Conservation (phyloP, 163 green algal species). For the Smithsoniella earleae region DNA sequence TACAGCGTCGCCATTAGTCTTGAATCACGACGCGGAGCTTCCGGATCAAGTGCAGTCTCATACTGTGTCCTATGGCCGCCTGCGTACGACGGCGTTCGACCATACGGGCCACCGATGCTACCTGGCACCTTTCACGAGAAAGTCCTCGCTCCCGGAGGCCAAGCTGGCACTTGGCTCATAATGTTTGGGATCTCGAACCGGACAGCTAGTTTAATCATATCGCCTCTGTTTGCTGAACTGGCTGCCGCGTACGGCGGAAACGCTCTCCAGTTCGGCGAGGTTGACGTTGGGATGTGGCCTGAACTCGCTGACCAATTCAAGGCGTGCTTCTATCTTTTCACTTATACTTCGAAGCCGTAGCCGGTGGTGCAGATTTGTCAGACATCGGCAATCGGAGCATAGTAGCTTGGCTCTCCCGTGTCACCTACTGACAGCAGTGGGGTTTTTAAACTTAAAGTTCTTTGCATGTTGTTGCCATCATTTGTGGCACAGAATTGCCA, state of each 20-base stretch:
- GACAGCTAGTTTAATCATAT: neutral
- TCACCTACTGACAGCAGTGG: no score
- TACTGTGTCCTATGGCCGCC: neutral
- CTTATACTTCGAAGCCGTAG: no score
- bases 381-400: no score
- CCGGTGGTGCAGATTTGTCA: no score
- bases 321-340: no score
- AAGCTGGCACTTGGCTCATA: neutral
- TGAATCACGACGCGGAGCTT: neutral
- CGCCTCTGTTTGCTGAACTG: neutral
- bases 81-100: neutral
- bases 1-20: neutral
- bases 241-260: neutral
- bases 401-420: no score
- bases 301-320: constrained; percentile 17
- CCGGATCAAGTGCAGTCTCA: neutral
- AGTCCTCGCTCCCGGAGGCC: neutral
- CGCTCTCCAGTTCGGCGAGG: neutral
- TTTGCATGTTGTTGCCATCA: no score
- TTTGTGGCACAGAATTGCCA: no score
- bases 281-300: neutral
- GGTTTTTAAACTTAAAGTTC: no score
- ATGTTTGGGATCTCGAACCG: neutral
- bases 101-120: neutral
- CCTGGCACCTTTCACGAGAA: neutral